Evolutionary conservation across 139 green algal species (phyloP).

Genomic region (Coelastrella sp.): DNA sequence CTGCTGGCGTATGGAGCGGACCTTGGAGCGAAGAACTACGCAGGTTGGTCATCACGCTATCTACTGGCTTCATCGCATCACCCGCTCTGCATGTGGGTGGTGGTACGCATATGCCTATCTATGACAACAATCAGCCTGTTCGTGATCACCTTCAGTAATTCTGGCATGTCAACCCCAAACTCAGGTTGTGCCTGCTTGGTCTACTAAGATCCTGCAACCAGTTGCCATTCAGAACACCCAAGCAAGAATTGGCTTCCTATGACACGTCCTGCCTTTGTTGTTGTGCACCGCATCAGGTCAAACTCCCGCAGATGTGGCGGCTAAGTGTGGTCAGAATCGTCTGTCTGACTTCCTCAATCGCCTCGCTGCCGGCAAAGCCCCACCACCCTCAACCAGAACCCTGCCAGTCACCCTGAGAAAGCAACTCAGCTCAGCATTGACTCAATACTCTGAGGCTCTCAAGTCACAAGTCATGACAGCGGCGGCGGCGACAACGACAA

Average conservation of each 20-base stretch:
- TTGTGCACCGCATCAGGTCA: not conserved
- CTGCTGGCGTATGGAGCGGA: constrained; percentile 22
- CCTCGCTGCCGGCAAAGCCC: not conserved
- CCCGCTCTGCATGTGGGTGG: too few relatives aligned
- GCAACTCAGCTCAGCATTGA: not conserved
- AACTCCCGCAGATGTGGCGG: constrained; percentile 19
- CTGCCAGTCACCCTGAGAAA: not conserved
- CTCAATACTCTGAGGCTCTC: not conserved
- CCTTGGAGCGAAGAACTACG: constrained; percentile 21
- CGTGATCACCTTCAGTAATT: too few relatives aligned
- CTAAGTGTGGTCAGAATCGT: not conserved
- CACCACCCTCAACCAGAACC: not conserved
- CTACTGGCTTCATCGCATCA: not conserved
- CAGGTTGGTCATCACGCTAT: not conserved
- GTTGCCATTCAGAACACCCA: not conserved
- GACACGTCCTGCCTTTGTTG: not conserved
- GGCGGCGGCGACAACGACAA: not conserved
- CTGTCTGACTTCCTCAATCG: not conserved
- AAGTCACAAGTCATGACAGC: not conserved
- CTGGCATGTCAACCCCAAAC: too few relatives aligned
- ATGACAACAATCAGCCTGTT: not conserved
- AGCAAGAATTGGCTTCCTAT: not conserved
- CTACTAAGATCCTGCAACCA: not conserved
- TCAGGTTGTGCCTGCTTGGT: too few relatives aligned
- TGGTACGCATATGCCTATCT: not conserved